A percentile compares a stretch with the other conserved stretches of the same genome.
phyloP scores from a whole-genome alignment of 148 eudicot species.

The Chenopodium quinoa region DNA sequence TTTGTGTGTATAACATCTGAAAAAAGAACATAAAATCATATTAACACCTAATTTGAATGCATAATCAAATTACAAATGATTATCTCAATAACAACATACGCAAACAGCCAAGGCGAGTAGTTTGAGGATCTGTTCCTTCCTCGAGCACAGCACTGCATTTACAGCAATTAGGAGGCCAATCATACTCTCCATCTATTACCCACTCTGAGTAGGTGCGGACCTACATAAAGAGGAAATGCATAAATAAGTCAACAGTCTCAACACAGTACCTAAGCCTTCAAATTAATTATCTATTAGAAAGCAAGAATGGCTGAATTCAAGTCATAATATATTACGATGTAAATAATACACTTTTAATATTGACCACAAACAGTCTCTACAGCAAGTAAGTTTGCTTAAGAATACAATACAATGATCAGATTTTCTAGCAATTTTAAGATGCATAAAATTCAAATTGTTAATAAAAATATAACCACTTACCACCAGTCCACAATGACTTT shows the following conservation, averaged over 20 bases:
- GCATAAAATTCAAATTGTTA: neutral
- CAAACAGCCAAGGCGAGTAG: constrained; percentile 94
- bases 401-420: neutral
- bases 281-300: neutral
- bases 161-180: constrained; percentile 96
- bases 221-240: constrained; percentile 31
- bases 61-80: neutral
- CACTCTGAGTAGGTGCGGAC: constrained; percentile 92
- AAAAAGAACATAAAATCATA: constrained; percentile 29
- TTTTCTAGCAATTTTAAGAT: neutral
- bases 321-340: neutral
- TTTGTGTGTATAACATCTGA: constrained; percentile 84
- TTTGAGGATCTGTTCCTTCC: constrained; percentile 64
- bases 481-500: neutral
- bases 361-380: neutral
- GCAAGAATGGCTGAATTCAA: neutral
- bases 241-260: neutral
- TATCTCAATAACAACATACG: constrained; percentile 53
- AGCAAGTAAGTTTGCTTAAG: neutral
- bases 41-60: neutral
- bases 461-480: neutral
- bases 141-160: constrained; percentile 61
- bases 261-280: neutral
- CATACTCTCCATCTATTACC: constrained; percentile 99
- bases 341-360: neutral